Evolutionary conservation across 805 yeast genomes (phyloP).

Genomic region (Lipomyces chichibuensis): DNA sequence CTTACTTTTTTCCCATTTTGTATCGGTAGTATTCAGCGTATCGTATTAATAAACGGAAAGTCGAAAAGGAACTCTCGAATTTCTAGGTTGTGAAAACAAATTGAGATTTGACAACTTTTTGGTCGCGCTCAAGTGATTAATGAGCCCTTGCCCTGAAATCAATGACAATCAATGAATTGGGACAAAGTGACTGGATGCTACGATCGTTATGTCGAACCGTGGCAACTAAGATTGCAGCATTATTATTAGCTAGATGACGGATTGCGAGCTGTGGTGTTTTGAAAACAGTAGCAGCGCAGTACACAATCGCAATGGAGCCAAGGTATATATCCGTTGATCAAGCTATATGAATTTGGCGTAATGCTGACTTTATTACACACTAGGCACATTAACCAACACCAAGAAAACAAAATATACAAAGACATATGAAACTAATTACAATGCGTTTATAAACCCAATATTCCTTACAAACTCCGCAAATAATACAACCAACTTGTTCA

Average conservation of each 20-base stretch:
- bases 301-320: neutral
- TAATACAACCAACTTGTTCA: neutral
- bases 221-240: too few relatives aligned
- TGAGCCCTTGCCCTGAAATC: too few relatives aligned
- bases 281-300: neutral
- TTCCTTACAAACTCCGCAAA: neutral
- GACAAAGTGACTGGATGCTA: too few relatives aligned
- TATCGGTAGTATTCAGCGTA: neutral
- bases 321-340: too few relatives aligned
- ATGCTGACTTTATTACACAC: neutral
- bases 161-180: too few relatives aligned
- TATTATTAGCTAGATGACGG: too few relatives aligned
- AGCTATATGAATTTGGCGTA: too few relatives aligned
- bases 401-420: neutral
- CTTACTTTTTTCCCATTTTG: conserved; percentile 22
- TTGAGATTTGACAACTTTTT: neutral
- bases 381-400: neutral
- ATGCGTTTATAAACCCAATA: neutral
- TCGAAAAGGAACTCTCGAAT: neutral
- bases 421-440: neutral
- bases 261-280: too few relatives aligned
- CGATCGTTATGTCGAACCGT: too few relatives aligned
- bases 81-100: neutral
- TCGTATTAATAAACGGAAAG: neutral
- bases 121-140: neutral